Base-by-base conservation (phyloP, 768 basidiomycete genomes). In the Lentinula detonsa region DNA sequence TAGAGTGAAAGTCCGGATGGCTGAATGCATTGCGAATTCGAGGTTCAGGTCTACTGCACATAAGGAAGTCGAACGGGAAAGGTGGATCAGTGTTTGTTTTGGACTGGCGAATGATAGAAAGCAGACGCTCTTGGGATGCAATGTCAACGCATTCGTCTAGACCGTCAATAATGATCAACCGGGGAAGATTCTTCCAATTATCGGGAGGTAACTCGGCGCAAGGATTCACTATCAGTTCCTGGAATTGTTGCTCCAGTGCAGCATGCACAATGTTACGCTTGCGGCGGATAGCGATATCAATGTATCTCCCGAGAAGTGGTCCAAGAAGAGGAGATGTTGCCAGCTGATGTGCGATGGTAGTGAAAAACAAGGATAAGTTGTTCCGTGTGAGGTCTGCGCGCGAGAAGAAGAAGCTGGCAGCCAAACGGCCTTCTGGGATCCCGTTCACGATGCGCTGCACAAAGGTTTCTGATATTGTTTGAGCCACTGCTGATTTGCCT, bases 401-500 rank as follows among this genome's bases (percentile, higher is more conserved):
- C 5, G 68, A 64, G 60, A 75, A 76, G 50, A 76, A 72, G 23
- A 63, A 48, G 43, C 70, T 74, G 0, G 74, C 73, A 8, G 71
- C 74, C 4, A 70, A 54, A 69, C 58, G 60, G 66, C 23, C 35
- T 13, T 23, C 35, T 7, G 42, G 49, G 40, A 57, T 61, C n/a
- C 23, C 28, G 23, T 51, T 4, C 5, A 5, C 28, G 35, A 28
- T 28, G 28, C 4, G 28, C 28, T 28, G 3, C n/a, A 0, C 45
- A 56, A 56, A 56, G 1, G 40, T 40, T 37, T 71, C 57, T 65
- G 71, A 49, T 3, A 74, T 59, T 1, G 72, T 72, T 0, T 72
- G 74, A 4, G 74, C 61, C 15, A 75, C 66, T 2, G 74, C 67
- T 16, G 73, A 72, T 65, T 75, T 75, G 10, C 74, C 74, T 1